Evolutionary conservation across 176 grass and related monocot species (phyloP), one percentile per base, ranked within the genome.

Genomic region (Pontederia crassipes): DNA sequence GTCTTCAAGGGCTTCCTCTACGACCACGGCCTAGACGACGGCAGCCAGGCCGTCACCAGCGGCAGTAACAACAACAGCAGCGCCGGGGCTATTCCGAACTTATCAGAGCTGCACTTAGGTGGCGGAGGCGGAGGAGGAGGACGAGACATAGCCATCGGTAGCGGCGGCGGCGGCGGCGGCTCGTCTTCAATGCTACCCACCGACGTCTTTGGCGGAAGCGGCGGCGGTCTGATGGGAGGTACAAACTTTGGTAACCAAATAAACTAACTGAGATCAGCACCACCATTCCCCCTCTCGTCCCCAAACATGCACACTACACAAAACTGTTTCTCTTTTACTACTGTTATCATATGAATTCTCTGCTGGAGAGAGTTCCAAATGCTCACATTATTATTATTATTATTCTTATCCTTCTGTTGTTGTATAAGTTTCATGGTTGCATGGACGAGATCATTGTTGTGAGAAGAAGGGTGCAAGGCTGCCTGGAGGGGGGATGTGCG

Each of bases 1-100:
- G 58, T 89, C 52, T 98, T 98, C 88, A 77, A 87, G 74, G 94
- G 94, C 9, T 90, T 98, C 46, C 81, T 98, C 45, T 92, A 98
- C 70, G 88, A 98, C 68, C 94, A 93, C 67, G 94, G 94, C 61
- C 62, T 80, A 10, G 84, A 86, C 49, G 77, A 83, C 62, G 62
- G 62, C 32, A 4, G 32, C 32, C 32, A 40, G 32, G 32, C 32
- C 4, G 32, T 40, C 32, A 40, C 32, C 32, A 40, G 32, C 18
- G 62, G 62, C 17, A 17, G 62, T 46, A 46, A 52, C 48, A 70
- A 28, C 17, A 46, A 82, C 49, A 86, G 58, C 7, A 81, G 77
- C 80, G 67, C 78, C 18, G 78, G 76, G 2, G 60, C 59, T 0
- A 74, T 88, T 54, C 85, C 75, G 2, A 79, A 84, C 73, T 78